Conservation (phyloP, 164 flowering plant genomes). For the Cinnamomum chago region DNA sequence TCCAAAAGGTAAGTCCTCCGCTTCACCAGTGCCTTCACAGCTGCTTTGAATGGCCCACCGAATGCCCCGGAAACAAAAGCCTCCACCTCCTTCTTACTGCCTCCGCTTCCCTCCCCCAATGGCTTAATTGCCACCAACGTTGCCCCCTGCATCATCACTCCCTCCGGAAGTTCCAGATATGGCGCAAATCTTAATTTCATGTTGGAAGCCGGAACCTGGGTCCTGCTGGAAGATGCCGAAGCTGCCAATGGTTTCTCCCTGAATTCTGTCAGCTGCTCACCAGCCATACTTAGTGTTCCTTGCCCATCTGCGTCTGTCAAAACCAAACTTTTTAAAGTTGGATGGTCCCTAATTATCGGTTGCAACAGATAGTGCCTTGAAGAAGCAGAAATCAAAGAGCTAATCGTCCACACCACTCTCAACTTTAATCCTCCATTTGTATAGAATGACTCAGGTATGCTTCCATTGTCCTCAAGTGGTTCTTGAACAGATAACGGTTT, state of each 20-base stretch:
- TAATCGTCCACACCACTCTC: slow-evolving; percentile 4
- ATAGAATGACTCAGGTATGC: background rate
- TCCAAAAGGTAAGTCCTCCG: slow-evolving; percentile 13
- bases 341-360: background rate
- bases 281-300: slow-evolving; percentile 20
- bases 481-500: background rate
- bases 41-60: slow-evolving; percentile 8
- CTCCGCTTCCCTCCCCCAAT: slow-evolving; percentile 2
- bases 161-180: slow-evolving; percentile 18
- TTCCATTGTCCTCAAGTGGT: background rate
- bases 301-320: background rate
- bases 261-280: slow-evolving; percentile 26
- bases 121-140: slow-evolving; percentile 18
- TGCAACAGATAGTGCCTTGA: background rate
- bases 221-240: slow-evolving; percentile 15
- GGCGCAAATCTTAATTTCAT: slow-evolving; percentile 20
- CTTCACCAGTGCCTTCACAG: slow-evolving; percentile 11
- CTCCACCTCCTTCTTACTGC: slow-evolving; percentile 14
- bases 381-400: background rate
- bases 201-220: slow-evolving; percentile 21
- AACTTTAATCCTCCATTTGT: slow-evolving; percentile 7
- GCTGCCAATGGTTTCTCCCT: slow-evolving; percentile 18
- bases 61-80: slow-evolving; percentile 13
- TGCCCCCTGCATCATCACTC: slow-evolving; percentile 15
- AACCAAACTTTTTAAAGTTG: background rate